Conservation (phyloP, 176 grass and related monocot species). For the Phyllostachys edulis region DNA sequence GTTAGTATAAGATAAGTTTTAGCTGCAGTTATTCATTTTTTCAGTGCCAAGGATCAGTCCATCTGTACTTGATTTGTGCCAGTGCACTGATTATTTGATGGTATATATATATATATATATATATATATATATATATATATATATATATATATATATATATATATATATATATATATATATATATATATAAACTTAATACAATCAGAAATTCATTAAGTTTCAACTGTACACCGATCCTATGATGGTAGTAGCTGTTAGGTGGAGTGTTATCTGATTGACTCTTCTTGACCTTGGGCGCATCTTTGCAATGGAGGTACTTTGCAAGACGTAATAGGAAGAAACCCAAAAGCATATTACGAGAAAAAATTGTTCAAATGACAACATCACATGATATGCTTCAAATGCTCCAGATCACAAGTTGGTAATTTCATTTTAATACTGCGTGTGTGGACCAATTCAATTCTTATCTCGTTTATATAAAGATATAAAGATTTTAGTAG, state of each 20-base stretch:
- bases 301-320: not conserved
- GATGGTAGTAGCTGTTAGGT: not conserved
- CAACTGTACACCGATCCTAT: not conserved
- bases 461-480: conserved; percentile 25
- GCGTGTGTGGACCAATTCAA: not conserved
- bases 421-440: conserved; percentile 20
- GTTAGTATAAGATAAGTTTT: not conserved
- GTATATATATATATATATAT: not conserved
- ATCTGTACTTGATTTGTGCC: not conserved
- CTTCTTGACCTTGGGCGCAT: not conserved
- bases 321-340: not conserved
- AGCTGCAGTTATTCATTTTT: not conserved
- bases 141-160: no score
- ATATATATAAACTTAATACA: not conserved
- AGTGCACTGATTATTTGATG: no score
- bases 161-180: not conserved
- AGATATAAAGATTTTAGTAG: conserved; percentile 12
- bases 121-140: not conserved
- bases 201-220: not conserved
- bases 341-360: not conserved
- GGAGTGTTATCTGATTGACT: not conserved
- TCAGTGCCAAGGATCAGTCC: not conserved
- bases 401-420: conserved; percentile 8
- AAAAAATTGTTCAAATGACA: not conserved
- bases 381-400: not conserved